phyloP scores from a whole-genome alignment of 2,329 filamentous ascomycete species.

The Aspergillus versicolor region DNA sequence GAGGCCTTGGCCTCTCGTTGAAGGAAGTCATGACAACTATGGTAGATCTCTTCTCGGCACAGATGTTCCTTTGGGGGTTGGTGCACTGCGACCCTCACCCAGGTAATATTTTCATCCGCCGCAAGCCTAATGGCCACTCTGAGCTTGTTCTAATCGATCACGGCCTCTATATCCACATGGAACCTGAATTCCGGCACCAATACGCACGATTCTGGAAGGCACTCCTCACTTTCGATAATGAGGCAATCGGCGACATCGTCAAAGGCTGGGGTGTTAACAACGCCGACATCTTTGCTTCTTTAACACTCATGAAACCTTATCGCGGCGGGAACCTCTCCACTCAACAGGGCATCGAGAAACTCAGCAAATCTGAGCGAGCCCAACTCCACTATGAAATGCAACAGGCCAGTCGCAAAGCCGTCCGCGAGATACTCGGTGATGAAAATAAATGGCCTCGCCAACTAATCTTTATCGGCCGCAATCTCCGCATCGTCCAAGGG shows the following conservation, averaged over 20 bases:
- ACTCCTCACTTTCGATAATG: slow-evolving; percentile 89
- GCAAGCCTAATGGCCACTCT: slow-evolving; percentile 74
- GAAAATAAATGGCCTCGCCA: slow-evolving; percentile 88
- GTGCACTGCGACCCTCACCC: slow-evolving; percentile 98
- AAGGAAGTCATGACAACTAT: slow-evolving; percentile 95
- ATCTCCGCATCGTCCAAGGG: slow-evolving; percentile 87
- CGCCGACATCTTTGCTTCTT: slow-evolving; percentile 85
- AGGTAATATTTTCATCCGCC: slow-evolving; percentile 93
- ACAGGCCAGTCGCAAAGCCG: slow-evolving; percentile 66
- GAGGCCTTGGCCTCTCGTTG: slow-evolving; percentile 78
- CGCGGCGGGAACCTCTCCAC: slow-evolving; percentile 75
- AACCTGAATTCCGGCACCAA: slow-evolving; percentile 75
- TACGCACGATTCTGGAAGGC: slow-evolving; percentile 93
- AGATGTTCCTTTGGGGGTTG: slow-evolving; percentile 96
- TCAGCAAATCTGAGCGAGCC: slow-evolving; percentile 55
- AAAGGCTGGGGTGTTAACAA: slow-evolving; percentile 83
- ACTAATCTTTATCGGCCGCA: slow-evolving; percentile 87
- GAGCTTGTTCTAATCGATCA: slow-evolving; percentile 97
- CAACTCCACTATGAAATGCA: slow-evolving; percentile 76
- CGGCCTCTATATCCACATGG: slow-evolving; percentile 92
- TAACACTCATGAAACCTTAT: slow-evolving; percentile 87
- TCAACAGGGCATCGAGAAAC: slow-evolving; percentile 53
- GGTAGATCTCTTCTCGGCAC: slow-evolving; percentile 92
- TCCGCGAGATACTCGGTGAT: slow-evolving; percentile 79
- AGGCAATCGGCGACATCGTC: slow-evolving; percentile 70